Evolutionary conservation across 2,329 filamentous ascomycete species (phyloP), one percentile per base, ranked within the genome.

Genomic region (Anisogramma anomala): DNA sequence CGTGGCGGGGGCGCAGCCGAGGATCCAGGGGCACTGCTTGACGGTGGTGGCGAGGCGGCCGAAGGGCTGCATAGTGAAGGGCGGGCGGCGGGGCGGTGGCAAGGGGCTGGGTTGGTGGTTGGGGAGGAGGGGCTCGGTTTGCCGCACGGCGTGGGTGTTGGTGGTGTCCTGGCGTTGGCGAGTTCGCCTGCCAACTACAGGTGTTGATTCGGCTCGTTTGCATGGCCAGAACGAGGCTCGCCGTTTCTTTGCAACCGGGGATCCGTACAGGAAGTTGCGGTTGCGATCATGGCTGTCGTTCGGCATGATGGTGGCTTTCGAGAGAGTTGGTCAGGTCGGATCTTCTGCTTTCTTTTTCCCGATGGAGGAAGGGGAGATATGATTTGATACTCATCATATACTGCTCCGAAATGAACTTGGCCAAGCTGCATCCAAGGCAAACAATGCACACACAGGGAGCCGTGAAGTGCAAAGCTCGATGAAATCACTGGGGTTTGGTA

Each of bases 11-110:
- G 30, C 36, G 9, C 31, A 46, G 17, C 33, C 33, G 2, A 42
- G 26, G 7, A 35, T 34, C 43, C 39, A 46, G 23, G 43, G 43
- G 14, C 43, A 46, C n/a, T 33, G 39, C 15, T 33, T 39, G n/a
- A 43, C 43, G 6, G 23, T 23, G 8, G 32, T 25, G 22, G 30
- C 32, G 4, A 46, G 40, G 10, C 36, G n/a, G 27, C 32, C 18
- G 30, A 46, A 46, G 8, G 43, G 36, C 9, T 39, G 42, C 25
- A 35, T 35, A 31, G 34, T 22, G 22, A 31, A 33, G 18, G 15
- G 10, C 17, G 28, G 25, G 13, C 14, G 15, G 11, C 15, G 2
- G 13, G 23, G n/a, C 8, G 10, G 32, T 5, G 11, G 19, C 13
- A 18, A 8, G 14, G n/a, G 6, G n/a, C n/a, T 6, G 14, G 6